Base-by-base conservation (phyloP, 441 rosid species). In the Hypseocharis bilobata region DNA sequence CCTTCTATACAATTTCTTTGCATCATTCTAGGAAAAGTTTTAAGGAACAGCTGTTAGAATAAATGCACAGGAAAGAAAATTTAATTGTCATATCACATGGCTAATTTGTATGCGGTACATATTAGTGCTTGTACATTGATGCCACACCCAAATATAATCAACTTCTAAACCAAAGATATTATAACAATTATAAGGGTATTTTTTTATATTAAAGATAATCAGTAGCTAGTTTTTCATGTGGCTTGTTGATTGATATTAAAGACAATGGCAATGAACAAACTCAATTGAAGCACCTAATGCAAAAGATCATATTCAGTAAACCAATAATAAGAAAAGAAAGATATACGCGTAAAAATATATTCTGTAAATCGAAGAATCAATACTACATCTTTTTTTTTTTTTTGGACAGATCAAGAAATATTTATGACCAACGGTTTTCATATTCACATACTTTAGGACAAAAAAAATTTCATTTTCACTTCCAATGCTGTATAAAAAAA, bases 1-100 rank as follows among this genome's bases (percentile, higher is more conserved):
- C 69, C 80, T 74, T 73, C 68, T 81, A 61, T 78, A 89, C 76
- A 86, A 58, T 54, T 81, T 84, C 66, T 70, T 84, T 54, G 88
- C 72, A 47, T 86, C 80, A 49, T 77, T 76, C 98, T 92, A 69
- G 61, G 72, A 63, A 64, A 59, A 42, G 45, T 16, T 54, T 17
- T 10, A 38, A 13, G 34, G 47, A 30, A 14, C 17, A 63, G 70
- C 23, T 51, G 63, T 65, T 60, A 25, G n/a, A n/a, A n/a, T 47
- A 69, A 69, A 42, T 49, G 2, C 29, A 59, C 38, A 62, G 55
- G 45, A 64, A 40, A 6, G 6, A 16, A 26, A 8, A 25, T 45
- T n/a, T 3, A 45, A 16, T 32, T 32, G 2, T 32, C 7, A 10
- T 10, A 32, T 3, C 7, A 10, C 38, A 32, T 1, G 38, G 38